Conservation (phyloP, 75 land plant species). For the Pinus albicaulis region DNA sequence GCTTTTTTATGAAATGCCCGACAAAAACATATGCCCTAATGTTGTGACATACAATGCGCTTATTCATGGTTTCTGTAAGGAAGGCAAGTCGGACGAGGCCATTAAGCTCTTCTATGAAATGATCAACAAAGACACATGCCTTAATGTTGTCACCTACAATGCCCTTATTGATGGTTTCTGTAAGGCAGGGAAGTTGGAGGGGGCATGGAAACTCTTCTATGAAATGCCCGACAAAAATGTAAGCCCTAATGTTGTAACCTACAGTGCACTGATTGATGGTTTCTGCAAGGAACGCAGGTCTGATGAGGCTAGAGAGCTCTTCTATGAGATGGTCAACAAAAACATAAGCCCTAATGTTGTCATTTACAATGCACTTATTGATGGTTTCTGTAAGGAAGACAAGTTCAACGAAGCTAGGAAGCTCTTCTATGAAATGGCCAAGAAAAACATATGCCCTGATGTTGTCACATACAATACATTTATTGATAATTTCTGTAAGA, state of each 20-base stretch:
- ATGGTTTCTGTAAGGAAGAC: constrained; percentile 60
- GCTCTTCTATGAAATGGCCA: constrained; percentile 66
- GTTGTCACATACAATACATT: constrained; percentile 65
- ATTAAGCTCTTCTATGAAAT: constrained; percentile 50
- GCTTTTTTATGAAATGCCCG: constrained; percentile 27
- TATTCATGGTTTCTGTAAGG: constrained; percentile 59
- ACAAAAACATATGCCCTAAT: constrained; percentile 37
- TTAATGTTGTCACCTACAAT: constrained; percentile 47
- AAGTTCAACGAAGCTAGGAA: constrained; percentile 47
- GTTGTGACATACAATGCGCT: constrained; percentile 54
- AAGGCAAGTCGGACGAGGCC: constrained; percentile 42
- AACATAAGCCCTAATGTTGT: constrained; percentile 54
- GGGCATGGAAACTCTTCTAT: constrained; percentile 45
- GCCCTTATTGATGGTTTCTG: constrained; percentile 52
- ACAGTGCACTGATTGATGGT: constrained; percentile 60
- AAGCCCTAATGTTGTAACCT: constrained; percentile 44
- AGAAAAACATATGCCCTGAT: constrained; percentile 40
- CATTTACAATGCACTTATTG: constrained; percentile 67
- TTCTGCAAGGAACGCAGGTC: constrained; percentile 47
- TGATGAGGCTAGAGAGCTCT: constrained; percentile 40
- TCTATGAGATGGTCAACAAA: constrained; percentile 25
- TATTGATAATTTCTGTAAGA: constrained; percentile 51
- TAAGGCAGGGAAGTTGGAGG: constrained; percentile 27
- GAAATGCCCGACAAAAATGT: constrained; percentile 57
- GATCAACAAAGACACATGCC: constrained; percentile 17